Evolutionary conservation across 1,284 basidiomycete genomes (phyloP).

Genomic region (Mycena sp.): DNA sequence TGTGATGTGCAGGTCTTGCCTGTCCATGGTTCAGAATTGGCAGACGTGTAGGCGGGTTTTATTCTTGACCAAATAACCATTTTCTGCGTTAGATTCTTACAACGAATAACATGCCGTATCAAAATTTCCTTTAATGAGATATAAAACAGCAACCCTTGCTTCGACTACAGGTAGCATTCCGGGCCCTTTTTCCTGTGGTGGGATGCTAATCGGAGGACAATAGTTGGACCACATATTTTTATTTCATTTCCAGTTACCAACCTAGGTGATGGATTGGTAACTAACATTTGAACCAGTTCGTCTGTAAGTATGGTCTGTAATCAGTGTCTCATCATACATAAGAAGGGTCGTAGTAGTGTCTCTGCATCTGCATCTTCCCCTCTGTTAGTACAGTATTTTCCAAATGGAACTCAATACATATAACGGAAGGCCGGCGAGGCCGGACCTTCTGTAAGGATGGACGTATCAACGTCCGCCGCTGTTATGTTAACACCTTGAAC

Average conservation of each 20-base stretch:
- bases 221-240: neutral
- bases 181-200: constrained; percentile 6
- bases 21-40: constrained; percentile 36
- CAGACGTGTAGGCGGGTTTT: constrained; percentile 46
- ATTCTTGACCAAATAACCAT: constrained; percentile 44
- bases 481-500: constrained; percentile 53
- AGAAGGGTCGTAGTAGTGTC: no score
- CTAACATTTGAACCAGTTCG: no score
- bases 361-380: no score
- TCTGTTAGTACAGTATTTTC: neutral
- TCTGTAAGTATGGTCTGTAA: no score
- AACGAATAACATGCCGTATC: constrained; percentile 35
- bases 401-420: constrained; percentile 48
- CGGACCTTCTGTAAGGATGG: constrained; percentile 52
- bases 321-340: no score
- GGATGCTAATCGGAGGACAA: constrained; percentile 33
- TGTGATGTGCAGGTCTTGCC: constrained; percentile 47
- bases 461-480: constrained; percentile 55
- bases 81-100: constrained; percentile 47
- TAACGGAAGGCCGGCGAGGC: constrained; percentile 54
- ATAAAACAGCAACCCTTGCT: constrained; percentile 10
- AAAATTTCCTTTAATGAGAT: constrained; percentile 32
- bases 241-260: constrained; percentile 10
- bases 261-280: no score
- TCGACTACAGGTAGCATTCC: constrained; percentile 15